phyloP scores from a whole-genome alignment of 78 protist species.

The Planoprotostelium fungivorum region DNA sequence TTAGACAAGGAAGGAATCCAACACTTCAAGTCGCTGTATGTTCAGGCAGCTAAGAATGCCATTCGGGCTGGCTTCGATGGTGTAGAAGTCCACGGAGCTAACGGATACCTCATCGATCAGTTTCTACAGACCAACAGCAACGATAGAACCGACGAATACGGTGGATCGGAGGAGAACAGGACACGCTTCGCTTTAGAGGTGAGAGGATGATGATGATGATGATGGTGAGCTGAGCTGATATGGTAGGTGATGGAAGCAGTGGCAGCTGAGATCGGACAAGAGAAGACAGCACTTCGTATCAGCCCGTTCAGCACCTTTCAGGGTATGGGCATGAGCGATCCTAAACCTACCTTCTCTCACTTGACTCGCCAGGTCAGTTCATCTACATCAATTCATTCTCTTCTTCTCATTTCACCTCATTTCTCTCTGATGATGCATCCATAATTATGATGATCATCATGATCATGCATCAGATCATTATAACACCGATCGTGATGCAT shows the following conservation, averaged over 20 bases:
- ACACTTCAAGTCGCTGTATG: background rate
- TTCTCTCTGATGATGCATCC: too few relatives aligned
- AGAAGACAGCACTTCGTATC: background rate
- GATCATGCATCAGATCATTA: too few relatives aligned
- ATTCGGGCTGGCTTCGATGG: constrained; percentile 82
- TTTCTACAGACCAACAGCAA: constrained; percentile 64
- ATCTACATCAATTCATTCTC: too few relatives aligned
- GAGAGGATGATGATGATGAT: background rate
- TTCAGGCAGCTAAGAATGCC: background rate
- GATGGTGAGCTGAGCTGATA: background rate
- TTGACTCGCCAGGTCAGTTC: background rate
- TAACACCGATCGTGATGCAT: too few relatives aligned
- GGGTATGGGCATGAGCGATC: background rate
- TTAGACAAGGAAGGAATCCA: background rate
- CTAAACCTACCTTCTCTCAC: background rate
- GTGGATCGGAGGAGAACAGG: constrained; percentile 78
- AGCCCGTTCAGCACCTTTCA: background rate
- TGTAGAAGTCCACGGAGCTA: constrained; percentile 88
- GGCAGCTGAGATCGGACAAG: background rate
- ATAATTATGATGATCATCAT: too few relatives aligned
- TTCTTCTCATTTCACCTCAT: too few relatives aligned
- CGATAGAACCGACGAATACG: constrained; percentile 83
- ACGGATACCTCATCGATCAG: constrained; percentile 80
- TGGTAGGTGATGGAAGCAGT: background rate
- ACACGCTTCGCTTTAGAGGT: constrained; percentile 35